Evolutionary conservation across 768 basidiomycete species (phyloP).

Genomic region (Phylloporus arenicola): DNA sequence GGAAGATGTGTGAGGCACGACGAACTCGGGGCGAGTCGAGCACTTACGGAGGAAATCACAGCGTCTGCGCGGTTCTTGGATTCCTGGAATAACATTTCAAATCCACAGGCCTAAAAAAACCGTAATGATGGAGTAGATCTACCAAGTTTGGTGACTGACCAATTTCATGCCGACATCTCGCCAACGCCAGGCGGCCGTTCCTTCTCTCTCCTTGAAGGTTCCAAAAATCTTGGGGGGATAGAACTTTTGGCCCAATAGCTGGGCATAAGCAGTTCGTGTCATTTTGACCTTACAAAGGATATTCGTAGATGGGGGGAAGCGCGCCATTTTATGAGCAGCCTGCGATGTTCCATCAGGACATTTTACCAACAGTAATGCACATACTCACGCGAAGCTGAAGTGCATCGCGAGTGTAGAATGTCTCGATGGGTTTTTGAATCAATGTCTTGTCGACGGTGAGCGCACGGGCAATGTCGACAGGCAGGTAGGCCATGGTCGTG

Average conservation of each 20-base stretch:
- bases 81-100: slow-evolving; percentile 94
- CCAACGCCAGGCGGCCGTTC: slow-evolving; percentile 67
- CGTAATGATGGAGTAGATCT: neutral
- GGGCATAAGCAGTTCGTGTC: slow-evolving; percentile 93
- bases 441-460: slow-evolving; percentile 59
- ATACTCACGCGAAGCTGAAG: slow-evolving; percentile 74
- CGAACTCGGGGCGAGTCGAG: neutral
- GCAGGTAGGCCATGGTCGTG: slow-evolving; percentile 71
- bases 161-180: slow-evolving; percentile 91
- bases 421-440: slow-evolving; percentile 81
- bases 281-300: slow-evolving; percentile 61
- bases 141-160: slow-evolving; percentile 36
- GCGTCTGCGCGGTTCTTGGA: slow-evolving; percentile 53
- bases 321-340: slow-evolving; percentile 85
- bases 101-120: slow-evolving; percentile 71
- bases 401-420: slow-evolving; percentile 94
- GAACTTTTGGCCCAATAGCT: slow-evolving; percentile 86
- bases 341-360: slow-evolving; percentile 28
- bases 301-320: slow-evolving; percentile 73
- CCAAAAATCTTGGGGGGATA: slow-evolving; percentile 89
- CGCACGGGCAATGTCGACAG: slow-evolving; percentile 71
- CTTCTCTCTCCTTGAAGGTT: slow-evolving; percentile 58
- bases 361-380: neutral
- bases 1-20: neutral
- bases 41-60: slow-evolving; percentile 45